These are phyloP conservation scores for Calonectria pteridis DNA, from an alignment of 2,329 filamentous ascomycete species.

Conservation along the genomic window DNA sequence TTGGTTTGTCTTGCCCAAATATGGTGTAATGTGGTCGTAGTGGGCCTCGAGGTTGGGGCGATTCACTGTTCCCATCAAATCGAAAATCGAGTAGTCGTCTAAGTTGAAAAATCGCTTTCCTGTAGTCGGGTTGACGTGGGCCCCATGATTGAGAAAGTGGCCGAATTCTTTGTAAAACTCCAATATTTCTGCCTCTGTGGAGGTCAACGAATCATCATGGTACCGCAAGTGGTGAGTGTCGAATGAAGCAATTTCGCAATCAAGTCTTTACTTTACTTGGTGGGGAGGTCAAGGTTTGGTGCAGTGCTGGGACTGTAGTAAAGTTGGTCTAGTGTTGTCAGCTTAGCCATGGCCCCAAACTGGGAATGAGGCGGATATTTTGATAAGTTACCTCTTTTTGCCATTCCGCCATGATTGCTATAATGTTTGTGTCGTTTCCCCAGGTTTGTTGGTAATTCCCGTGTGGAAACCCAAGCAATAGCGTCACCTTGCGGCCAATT, in stretches of 20 bases:
- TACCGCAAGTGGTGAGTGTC: neutral
- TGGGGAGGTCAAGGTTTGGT: neutral
- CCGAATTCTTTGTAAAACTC: conserved; percentile 12
- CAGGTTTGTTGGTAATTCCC: neutral
- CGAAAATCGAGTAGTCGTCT: conserved; percentile 5
- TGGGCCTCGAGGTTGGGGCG: conserved; percentile 10
- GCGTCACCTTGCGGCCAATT: neutral
- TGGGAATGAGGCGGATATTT: neutral
- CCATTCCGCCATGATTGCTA: neutral
- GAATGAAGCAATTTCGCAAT: neutral
- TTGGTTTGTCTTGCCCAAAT: conserved; percentile 12
- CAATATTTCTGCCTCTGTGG: neutral
- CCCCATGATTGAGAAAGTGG: conserved; percentile 9
- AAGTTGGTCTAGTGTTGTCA: neutral
- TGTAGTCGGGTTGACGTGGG: neutral
- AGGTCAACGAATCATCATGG: neutral
- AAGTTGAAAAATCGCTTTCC: conserved; percentile 5
- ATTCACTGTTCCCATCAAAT: conserved; percentile 12
- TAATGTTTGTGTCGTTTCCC: neutral
- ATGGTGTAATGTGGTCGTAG: conserved; percentile 13
- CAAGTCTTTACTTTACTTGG: neutral
- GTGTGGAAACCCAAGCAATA: neutral
- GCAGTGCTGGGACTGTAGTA: neutral
- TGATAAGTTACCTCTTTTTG: neutral
- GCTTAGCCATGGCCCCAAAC: neutral